Evolutionary conservation across 345 rosid genomes (phyloP).

Genomic region (Populus davidiana): DNA sequence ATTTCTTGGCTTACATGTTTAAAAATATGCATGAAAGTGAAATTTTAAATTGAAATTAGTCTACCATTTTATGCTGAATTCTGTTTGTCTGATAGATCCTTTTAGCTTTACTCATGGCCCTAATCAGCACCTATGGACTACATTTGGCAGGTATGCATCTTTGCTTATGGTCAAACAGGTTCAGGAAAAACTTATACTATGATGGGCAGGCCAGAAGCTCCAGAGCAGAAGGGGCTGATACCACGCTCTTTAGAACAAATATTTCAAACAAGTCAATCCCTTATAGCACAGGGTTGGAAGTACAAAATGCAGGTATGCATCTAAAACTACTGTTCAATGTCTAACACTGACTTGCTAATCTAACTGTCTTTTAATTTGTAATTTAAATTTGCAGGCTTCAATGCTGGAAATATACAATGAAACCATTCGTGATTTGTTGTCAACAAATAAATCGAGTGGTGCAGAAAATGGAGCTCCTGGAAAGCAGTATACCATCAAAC

Average conservation of each 20-base stretch:
- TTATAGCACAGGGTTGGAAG: constrained; percentile 84
- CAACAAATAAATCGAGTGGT: constrained; percentile 39
- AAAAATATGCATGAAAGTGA: neutral
- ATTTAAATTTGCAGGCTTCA: constrained; percentile 59
- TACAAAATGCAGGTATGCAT: constrained; percentile 79
- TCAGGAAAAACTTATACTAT: constrained; percentile 97
- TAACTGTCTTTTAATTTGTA: neutral
- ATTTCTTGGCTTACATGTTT: neutral
- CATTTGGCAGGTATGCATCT: constrained; percentile 75
- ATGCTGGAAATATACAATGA: constrained; percentile 97
- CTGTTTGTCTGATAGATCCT: neutral
- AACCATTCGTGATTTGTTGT: constrained; percentile 73
- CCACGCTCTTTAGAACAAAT: constrained; percentile 92
- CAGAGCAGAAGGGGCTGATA: constrained; percentile 76
- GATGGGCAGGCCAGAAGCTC: constrained; percentile 87
- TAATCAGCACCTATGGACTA: neutral
- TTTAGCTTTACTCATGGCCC: neutral
- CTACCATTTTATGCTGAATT: neutral
- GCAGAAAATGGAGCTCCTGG: constrained; percentile 53
- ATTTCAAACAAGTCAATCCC: constrained; percentile 70
- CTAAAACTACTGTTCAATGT: neutral
- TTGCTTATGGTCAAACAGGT: constrained; percentile 98
- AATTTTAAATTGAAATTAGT: neutral
- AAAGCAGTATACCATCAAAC: constrained; percentile 77
- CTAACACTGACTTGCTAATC: neutral